Base-by-base conservation (phyloP, 352 stramenopile genomes). In the Phytopythium litorale region DNA sequence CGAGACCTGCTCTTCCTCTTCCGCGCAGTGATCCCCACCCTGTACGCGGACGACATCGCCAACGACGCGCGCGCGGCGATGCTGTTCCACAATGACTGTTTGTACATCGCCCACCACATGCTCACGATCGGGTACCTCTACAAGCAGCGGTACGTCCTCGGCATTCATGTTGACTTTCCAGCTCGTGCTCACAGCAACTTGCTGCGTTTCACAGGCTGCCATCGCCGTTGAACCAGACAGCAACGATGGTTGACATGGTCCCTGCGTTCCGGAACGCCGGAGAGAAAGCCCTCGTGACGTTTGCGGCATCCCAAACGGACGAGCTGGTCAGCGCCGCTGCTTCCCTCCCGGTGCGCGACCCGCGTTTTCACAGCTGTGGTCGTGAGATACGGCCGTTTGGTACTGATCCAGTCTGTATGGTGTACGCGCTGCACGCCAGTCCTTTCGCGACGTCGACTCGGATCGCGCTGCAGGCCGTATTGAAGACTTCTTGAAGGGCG, bases 11-110 rank as follows among this genome's bases (percentile, higher is more conserved):
- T 94, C 7, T 83, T 90, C 53, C 66, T 94, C 40, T 93, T 92
- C 42, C 79, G 79, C 18, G 71, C 79, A 4, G 71, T 92, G 23
- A 72, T 93, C 7, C 71, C 81, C 16, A 91, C 79, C 23, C 60
- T 94, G 4, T 87, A 92, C 55, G 73, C 84, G 59, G 72, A 76
- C 28, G 76, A 81, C 16, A 90, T 94, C 56, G 61, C 69, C 21
- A 89, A 90, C 40, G 75, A 94, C 46, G 54, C 79, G 4, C 78
- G 73, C 19, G 71, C 72, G 1, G 84, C 79, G 58, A 92, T 93
- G 84, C 82, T 94, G 11, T 88, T 81, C 63, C 86, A 94, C 75
- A 94, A 94, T 25, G 86, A 94, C 66, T 92, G 83, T 60, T 71
- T 92, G 30, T 94, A 91, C 65, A 81, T 92, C 35, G 76, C 82